phyloP scores from a whole-genome alignment of 2,329 filamentous ascomycete genomes.

The Pestalotiopsis fici region DNA sequence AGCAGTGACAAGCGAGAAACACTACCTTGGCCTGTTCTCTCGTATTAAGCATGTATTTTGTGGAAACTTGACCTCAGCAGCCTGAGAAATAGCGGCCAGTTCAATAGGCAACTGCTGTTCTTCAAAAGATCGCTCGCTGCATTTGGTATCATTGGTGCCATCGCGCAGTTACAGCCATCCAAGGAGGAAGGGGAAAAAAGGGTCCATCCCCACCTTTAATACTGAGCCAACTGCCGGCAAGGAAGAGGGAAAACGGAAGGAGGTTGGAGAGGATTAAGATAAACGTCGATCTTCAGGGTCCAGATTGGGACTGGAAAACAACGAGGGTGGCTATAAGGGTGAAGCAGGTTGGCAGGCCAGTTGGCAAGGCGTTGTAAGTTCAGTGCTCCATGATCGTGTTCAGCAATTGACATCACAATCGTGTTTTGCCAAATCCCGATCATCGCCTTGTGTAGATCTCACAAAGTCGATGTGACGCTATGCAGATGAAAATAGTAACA shows the following conservation, averaged over 20 bases:
- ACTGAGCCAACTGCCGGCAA: neutral
- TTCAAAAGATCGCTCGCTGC: neutral
- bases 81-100: neutral
- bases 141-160: neutral
- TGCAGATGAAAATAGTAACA: neutral
- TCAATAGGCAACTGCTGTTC: neutral
- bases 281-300: neutral
- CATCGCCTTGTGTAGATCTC: neutral
- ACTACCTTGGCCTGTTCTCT: neutral
- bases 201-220: neutral
- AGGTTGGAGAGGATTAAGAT: neutral
- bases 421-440: neutral
- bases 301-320: neutral
- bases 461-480: neutral
- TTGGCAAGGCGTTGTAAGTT: neutral
- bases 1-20: neutral
- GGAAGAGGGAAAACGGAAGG: neutral
- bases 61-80: neutral
- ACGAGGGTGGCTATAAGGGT: too few species aligned
- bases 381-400: too few species aligned
- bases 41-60: neutral
- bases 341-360: too few species aligned
- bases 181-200: neutral
- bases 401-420: neutral
- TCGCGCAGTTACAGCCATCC: too few species aligned